Evolutionary conservation across 2,329 filamentous ascomycete species (phyloP).

Genomic region (Stagonosporopsis vannaccii): DNA sequence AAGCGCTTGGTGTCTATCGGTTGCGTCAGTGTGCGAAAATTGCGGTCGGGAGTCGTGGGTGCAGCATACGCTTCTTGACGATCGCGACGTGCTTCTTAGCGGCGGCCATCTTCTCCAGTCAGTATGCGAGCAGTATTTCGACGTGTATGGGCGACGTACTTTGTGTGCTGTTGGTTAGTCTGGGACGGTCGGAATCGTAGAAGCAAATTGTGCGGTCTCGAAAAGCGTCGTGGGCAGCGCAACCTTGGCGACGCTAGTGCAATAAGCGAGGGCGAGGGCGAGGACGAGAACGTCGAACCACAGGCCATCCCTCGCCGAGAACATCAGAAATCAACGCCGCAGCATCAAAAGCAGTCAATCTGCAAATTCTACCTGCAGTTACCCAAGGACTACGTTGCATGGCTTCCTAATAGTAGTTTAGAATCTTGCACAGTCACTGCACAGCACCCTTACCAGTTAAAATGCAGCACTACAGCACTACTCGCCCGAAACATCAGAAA

Average conservation of each 20-base stretch:
- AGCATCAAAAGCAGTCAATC: too few species aligned
- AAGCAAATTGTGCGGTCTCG: slow-evolving; percentile 24
- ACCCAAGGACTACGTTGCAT: too few species aligned
- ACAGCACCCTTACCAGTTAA: not conserved
- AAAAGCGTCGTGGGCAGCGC: slow-evolving; percentile 25
- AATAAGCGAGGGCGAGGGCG: slow-evolving; percentile 25
- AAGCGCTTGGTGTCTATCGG: slow-evolving; percentile 86
- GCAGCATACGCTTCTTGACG: slow-evolving; percentile 98
- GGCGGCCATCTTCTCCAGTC: slow-evolving; percentile 81
- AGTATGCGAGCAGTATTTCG: slow-evolving; percentile 26
- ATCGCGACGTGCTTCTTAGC: slow-evolving; percentile 99
- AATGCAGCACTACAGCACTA: too few species aligned
- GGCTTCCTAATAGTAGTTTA: too few species aligned
- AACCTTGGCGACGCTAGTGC: slow-evolving; percentile 31
- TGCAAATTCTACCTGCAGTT: too few species aligned
- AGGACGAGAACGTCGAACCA: too few species aligned
- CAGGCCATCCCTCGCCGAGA: slow-evolving; percentile 10
- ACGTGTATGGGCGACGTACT: slow-evolving; percentile 37
- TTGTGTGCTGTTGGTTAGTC: slow-evolving; percentile 49
- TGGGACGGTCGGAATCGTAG: slow-evolving; percentile 28
- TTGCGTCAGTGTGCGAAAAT: slow-evolving; percentile 45
- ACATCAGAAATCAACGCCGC: not conserved
- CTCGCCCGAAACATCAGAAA: too few species aligned
- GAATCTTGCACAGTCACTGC: not conserved
- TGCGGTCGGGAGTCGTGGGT: slow-evolving; percentile 30